phyloP scores from a whole-genome alignment of 129 eudicot species.

The Mikania micrantha region DNA sequence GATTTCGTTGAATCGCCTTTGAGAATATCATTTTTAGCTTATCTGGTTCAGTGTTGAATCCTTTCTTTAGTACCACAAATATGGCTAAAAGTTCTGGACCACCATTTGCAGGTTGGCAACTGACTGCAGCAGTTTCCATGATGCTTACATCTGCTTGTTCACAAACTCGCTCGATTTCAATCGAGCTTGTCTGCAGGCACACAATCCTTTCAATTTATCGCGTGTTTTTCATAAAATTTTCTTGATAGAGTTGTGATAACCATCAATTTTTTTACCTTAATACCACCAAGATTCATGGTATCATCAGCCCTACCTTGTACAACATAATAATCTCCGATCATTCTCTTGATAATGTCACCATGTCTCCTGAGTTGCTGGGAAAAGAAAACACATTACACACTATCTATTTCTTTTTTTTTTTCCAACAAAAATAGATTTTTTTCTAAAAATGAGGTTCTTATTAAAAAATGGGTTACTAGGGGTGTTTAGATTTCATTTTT shows the following conservation, averaged over 20 bases:
- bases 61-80: constrained; percentile 73
- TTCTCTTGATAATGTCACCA: constrained; percentile 86
- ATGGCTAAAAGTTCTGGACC: constrained; percentile 83
- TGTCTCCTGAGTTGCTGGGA: constrained; percentile 80
- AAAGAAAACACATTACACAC: not conserved
- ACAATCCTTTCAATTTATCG: constrained; percentile 8
- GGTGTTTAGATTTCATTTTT: no score
- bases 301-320: constrained; percentile 98
- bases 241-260: not conserved
- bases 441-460: no score
- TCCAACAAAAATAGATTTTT: no score
- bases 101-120: constrained; percentile 62
- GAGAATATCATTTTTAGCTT: constrained; percentile 56
- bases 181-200: constrained; percentile 76
- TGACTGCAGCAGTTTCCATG: constrained; percentile 83
- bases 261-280: constrained; percentile 57
- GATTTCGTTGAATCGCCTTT: constrained; percentile 68
- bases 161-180: constrained; percentile 88
- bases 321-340: constrained; percentile 51
- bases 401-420: not conserved
- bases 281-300: constrained; percentile 98
- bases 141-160: constrained; percentile 59
- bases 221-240: not conserved
- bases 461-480: no score
- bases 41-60: constrained; percentile 36